Conservation (phyloP, 331 rosid genomes). For the Telfairia occidentalis region DNA sequence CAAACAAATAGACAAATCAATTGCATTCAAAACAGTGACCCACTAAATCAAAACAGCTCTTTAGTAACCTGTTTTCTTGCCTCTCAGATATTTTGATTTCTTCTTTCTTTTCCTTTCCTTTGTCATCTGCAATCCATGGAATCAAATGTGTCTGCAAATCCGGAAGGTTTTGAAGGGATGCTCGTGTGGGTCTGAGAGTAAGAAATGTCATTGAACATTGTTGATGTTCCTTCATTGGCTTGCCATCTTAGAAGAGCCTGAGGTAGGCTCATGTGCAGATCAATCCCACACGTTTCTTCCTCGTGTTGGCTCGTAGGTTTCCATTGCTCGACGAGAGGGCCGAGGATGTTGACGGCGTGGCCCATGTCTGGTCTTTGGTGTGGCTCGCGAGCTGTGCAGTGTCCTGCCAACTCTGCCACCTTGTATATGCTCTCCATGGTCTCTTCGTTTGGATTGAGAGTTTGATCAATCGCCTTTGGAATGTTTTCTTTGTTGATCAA, state of each 20-base stretch:
- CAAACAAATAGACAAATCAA: constrained; percentile 4
- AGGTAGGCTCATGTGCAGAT: constrained; percentile 16
- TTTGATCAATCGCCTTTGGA: constrained; percentile 15
- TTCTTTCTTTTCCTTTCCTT: neutral
- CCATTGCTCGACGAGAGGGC: constrained; percentile 18
- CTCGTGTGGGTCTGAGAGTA: constrained; percentile 7
- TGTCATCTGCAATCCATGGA: constrained; percentile 15
- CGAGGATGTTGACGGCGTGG: constrained; percentile 11
- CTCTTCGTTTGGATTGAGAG: constrained; percentile 12
- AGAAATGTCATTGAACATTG: constrained; percentile 12
- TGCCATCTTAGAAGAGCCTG: constrained; percentile 20
- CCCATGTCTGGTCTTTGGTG: constrained; percentile 19
- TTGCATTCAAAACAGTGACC: neutral
- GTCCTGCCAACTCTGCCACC: constrained; percentile 13
- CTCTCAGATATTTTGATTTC: neutral
- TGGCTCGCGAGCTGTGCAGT: constrained; percentile 20
- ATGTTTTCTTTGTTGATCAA: constrained; percentile 15
- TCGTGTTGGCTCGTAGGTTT: constrained; percentile 8
- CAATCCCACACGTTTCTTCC: constrained; percentile 8
- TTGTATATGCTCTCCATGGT: constrained; percentile 16
- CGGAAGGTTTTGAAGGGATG: constrained; percentile 17
- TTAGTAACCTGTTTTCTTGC: neutral
- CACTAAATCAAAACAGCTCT: constrained; percentile 3
- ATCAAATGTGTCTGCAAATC: constrained; percentile 13
- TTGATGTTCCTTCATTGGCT: constrained; percentile 20